Conservation (phyloP, 306 rosid species). For the Cicer yamashitae region DNA sequence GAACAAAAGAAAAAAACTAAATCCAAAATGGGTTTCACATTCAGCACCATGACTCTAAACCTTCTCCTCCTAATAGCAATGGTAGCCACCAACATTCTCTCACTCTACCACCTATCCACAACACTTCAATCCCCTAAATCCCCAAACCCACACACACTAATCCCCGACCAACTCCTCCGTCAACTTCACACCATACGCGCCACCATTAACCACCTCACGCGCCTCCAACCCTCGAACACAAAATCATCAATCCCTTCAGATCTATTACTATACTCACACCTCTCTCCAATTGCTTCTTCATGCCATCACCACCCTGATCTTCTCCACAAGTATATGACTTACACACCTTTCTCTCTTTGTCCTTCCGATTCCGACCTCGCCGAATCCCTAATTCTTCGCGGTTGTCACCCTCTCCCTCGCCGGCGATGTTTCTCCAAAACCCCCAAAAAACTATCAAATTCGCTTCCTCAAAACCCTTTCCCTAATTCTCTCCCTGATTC, state of each 20-base stretch:
- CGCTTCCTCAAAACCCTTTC: constrained; percentile 67
- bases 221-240: constrained; percentile 49
- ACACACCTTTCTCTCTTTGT: constrained; percentile 74
- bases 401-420: constrained; percentile 99
- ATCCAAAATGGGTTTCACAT: constrained; percentile 70
- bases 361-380: constrained; percentile 74
- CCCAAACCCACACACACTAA: constrained; percentile 43
- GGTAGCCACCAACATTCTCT: constrained; percentile 96
- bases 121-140: constrained; percentile 64
- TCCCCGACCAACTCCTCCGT: constrained; percentile 83
- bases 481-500: constrained; percentile 64
- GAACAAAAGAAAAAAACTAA: not conserved
- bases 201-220: constrained; percentile 95
- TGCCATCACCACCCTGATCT: constrained; percentile 84
- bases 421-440: constrained; percentile 87
- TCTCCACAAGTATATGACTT: constrained; percentile 79
- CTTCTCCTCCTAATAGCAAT: constrained; percentile 79
- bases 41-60: constrained; percentile 87
- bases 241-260: constrained; percentile 64
- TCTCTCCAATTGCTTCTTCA: constrained; percentile 83
- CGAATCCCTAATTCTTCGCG: constrained; percentile 74
- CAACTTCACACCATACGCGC: constrained; percentile 94
- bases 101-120: constrained; percentile 90
- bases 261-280: constrained; percentile 75
- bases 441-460: constrained; percentile 55